phyloP scores from a whole-genome alignment of 2,329 filamentous ascomycete species.

The Pseudogymnoascus sp. region DNA sequence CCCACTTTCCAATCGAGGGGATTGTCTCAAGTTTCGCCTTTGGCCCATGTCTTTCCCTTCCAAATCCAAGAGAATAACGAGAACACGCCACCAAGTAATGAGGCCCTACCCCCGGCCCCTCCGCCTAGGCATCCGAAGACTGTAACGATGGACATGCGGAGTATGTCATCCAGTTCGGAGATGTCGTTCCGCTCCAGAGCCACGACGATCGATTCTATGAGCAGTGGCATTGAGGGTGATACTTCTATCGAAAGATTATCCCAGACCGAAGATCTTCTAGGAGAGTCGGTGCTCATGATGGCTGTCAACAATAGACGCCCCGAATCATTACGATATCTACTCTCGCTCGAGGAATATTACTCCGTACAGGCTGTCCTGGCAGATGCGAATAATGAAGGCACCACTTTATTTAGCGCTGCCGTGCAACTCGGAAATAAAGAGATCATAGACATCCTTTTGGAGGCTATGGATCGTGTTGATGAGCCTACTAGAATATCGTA shows the following conservation, averaged over 20 bases:
- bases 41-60: constrained; percentile 89
- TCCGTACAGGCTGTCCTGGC: constrained; percentile 63
- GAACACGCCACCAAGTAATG: constrained; percentile 23
- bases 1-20: constrained; percentile 9
- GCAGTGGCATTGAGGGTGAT: constrained; percentile 73
- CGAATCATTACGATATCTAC: constrained; percentile 68
- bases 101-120: constrained; percentile 36
- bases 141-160: constrained; percentile 84
- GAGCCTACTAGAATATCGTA: constrained; percentile 57
- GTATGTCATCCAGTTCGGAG: constrained; percentile 78
- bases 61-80: constrained; percentile 50
- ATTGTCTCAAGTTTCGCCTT: constrained; percentile 28
- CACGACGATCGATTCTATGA: constrained; percentile 66
- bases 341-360: constrained; percentile 72
- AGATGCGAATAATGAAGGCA: constrained; percentile 84
- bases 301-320: constrained; percentile 66
- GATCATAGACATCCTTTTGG: constrained; percentile 67
- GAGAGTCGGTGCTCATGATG: constrained; percentile 87
- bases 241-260: constrained; percentile 73
- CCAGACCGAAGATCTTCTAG: constrained; percentile 61
- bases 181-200: constrained; percentile 76
- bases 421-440: constrained; percentile 75
- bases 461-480: constrained; percentile 56
- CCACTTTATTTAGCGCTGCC: constrained; percentile 81
- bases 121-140: constrained; percentile 34